Evolutionary conservation across 257 asterid genomes (phyloP).

Genomic region (Solanum acaule): DNA sequence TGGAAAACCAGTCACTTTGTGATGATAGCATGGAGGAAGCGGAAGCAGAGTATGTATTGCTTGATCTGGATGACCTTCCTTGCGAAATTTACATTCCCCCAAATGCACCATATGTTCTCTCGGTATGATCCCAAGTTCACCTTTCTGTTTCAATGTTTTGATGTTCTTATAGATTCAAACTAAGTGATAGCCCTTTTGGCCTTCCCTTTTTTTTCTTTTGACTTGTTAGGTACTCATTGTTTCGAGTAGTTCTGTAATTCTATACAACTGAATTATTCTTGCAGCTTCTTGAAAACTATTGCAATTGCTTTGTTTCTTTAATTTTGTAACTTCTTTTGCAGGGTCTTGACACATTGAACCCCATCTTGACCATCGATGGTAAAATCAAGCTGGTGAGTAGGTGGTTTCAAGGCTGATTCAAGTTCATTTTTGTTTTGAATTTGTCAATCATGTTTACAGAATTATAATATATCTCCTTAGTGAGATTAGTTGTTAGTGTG

Average conservation of each 20-base stretch:
- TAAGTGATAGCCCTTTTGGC: not conserved
- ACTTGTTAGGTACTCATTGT: not conserved
- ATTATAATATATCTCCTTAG: not conserved
- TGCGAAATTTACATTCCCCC: slow-evolving; percentile 40
- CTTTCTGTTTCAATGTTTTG: not conserved
- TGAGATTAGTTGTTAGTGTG: not conserved
- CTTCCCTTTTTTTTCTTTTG: not conserved
- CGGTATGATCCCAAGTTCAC: slow-evolving; percentile 28
- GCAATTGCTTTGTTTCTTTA: not conserved
- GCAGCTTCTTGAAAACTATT: not conserved
- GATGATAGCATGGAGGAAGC: slow-evolving; percentile 22
- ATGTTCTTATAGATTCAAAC: not conserved
- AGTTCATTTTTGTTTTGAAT: not conserved
- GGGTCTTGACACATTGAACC: slow-evolving; percentile 81
- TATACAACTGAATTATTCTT: not conserved
- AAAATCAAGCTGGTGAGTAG: slow-evolving; percentile 77
- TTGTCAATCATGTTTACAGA: not conserved
- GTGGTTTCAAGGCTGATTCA: not conserved
- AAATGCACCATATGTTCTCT: slow-evolving; percentile 65
- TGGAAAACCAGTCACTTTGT: not conserved
- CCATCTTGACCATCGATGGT: slow-evolving; percentile 60
- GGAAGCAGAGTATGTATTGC: slow-evolving; percentile 55
- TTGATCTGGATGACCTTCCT: slow-evolving; percentile 47
- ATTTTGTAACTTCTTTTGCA: slow-evolving; percentile 11
- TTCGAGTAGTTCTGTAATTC: not conserved